phyloP scores from a whole-genome alignment of 768 basidiomycete genomes.

The Amanita jacksonii region DNA sequence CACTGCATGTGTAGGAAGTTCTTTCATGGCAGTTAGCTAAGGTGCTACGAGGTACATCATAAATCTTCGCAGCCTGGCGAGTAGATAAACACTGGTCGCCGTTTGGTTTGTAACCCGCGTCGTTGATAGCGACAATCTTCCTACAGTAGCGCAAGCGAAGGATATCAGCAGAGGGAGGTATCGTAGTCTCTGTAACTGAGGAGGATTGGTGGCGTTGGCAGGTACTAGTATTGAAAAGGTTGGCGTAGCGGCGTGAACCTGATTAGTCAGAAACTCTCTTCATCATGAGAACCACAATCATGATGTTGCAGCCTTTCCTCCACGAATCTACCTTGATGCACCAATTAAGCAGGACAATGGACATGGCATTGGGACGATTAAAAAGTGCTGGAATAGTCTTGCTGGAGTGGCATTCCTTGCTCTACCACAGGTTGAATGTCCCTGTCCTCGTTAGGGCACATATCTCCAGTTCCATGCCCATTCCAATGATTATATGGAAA shows the following conservation, averaged over 20 bases:
- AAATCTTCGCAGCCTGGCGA: not conserved
- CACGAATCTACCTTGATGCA: slow-evolving; percentile 2
- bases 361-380: slow-evolving; percentile 17
- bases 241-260: too few relatives aligned
- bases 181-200: too few relatives aligned
- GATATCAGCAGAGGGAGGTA: not conserved
- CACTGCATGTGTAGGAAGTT: not conserved
- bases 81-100: too few relatives aligned
- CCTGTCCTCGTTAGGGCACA: slow-evolving; percentile 15
- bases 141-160: not conserved
- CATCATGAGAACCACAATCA: not conserved
- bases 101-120: too few relatives aligned
- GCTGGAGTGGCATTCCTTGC: slow-evolving; percentile 19
- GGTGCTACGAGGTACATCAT: not conserved
- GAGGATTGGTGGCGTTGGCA: too few relatives aligned
- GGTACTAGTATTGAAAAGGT: too few relatives aligned
- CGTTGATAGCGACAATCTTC: not conserved
- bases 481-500: slow-evolving; percentile 1
- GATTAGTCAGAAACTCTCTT: too few relatives aligned
- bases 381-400: slow-evolving; percentile 14
- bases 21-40: not conserved
- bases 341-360: slow-evolving; percentile 7
- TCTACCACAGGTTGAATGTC: slow-evolving; percentile 20
- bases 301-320: slow-evolving; percentile 2
- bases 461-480: slow-evolving; percentile 9